phyloP scores from a whole-genome alignment of 1,139 yeast genomes.

The Hyphopichia pseudoburtonii region DNA sequence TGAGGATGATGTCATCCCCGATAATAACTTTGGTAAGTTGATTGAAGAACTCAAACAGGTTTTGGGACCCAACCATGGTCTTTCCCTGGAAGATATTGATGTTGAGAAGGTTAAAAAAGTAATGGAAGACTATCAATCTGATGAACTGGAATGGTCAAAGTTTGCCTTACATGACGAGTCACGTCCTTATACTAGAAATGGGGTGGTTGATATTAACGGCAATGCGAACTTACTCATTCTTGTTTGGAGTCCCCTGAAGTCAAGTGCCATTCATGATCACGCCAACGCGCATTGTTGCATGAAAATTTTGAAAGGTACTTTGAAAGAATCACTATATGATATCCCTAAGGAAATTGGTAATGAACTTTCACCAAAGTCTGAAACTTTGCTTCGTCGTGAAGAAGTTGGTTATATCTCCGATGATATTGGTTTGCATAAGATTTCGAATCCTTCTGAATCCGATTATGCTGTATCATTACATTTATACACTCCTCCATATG shows the following conservation, averaged over 20 bases:
- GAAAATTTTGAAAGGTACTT: conserved; percentile 62
- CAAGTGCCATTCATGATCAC: conserved; percentile 73
- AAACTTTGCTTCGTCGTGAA: conserved; percentile 39
- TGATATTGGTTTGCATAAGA: conserved; percentile 64
- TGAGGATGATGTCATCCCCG: conserved; percentile 11
- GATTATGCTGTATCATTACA: conserved; percentile 68
- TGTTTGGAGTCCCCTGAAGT: conserved; percentile 72
- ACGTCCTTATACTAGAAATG: conserved; percentile 59
- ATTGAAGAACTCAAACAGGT: conserved; percentile 29
- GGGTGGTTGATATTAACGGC: conserved; percentile 63
- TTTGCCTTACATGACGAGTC: conserved; percentile 57
- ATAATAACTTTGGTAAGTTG: conserved; percentile 27
- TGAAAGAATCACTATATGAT: conserved; percentile 60
- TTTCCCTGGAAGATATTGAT: conserved; percentile 54
- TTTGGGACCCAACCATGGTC: conserved; percentile 38
- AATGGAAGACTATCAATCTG: conserved; percentile 51
- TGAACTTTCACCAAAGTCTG: conserved; percentile 26
- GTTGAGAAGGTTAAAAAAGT: conserved; percentile 43
- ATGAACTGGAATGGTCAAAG: conserved; percentile 56
- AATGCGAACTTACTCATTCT: conserved; percentile 67
- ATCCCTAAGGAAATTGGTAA: conserved; percentile 39
- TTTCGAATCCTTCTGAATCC: conserved; percentile 49
- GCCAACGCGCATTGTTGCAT: conserved; percentile 73
- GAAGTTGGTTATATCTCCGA: conserved; percentile 70
- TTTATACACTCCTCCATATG: conserved; percentile 78